Percentiles rank a stretch among this genome's conserved stretches.
These are phyloP conservation scores for Xylariomycetidae sp. DNA, from an alignment of 2,329 filamentous ascomycete genomes.

Conservation along the genomic window DNA sequence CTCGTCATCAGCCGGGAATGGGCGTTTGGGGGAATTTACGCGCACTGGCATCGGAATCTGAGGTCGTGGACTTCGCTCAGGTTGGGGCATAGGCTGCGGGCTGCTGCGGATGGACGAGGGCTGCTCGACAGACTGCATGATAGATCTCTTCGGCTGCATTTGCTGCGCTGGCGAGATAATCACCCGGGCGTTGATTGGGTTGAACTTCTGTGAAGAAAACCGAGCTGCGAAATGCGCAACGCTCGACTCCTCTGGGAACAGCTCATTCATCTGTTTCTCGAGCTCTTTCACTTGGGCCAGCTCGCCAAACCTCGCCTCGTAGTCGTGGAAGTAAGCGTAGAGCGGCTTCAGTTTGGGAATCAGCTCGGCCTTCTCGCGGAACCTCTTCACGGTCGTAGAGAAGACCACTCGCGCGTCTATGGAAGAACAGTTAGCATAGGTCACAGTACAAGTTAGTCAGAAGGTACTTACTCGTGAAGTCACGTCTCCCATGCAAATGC, in stretches of 20 bases:
- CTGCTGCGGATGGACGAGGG: constrained; percentile 39
- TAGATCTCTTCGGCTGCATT: constrained; percentile 54
- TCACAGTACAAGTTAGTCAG: constrained; percentile 3
- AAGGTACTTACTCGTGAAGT: constrained; percentile 73
- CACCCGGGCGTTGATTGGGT: constrained; percentile 73
- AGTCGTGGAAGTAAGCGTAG: constrained; percentile 89
- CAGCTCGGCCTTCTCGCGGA: constrained; percentile 71
- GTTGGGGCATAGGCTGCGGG: constrained; percentile 30
- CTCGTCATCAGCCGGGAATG: constrained; percentile 64
- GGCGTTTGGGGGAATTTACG: constrained; percentile 52
- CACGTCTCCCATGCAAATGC: constrained; percentile 85
- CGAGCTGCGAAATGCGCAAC: constrained; percentile 70
- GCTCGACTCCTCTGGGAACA: constrained; percentile 84
- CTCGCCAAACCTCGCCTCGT: constrained; percentile 91
- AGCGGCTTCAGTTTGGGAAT: constrained; percentile 73
- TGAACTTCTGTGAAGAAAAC: constrained; percentile 67
- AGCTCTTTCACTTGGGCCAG: constrained; percentile 84
- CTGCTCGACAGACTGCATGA: constrained; percentile 51
- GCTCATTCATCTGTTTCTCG: constrained; percentile 84
- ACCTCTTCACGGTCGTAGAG: constrained; percentile 81
- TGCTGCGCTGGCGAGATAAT: constrained; percentile 79
- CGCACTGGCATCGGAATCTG: constrained; percentile 41
- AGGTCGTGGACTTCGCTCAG: constrained; percentile 38
- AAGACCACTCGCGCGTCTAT: constrained; percentile 91
- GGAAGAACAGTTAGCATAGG: constrained; percentile 15